Conservation (phyloP, 176 grass and related monocot species). For the Aegilops sharonensis region DNA sequence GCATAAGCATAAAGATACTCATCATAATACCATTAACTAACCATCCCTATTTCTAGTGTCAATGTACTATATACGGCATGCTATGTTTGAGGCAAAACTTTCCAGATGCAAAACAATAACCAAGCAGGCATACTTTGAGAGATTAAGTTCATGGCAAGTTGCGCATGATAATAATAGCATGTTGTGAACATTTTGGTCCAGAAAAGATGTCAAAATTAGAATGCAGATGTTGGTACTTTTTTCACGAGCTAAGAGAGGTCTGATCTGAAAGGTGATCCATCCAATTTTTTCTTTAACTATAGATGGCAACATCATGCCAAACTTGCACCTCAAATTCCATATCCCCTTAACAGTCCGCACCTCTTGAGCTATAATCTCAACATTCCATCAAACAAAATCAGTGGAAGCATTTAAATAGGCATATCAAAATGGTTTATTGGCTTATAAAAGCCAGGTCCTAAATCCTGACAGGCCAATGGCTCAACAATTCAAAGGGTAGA, state of each 20-base stretch:
- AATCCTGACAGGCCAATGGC: neutral
- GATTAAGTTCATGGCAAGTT: neutral
- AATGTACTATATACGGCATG: neutral
- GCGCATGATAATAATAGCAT: constrained; percentile 1
- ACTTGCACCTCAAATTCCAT: neutral
- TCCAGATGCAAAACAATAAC: neutral
- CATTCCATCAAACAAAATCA: constrained; percentile 17
- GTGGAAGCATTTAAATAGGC: neutral
- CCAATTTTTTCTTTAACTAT: constrained; percentile 23
- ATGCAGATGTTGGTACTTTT: neutral
- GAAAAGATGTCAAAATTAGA: constrained; percentile 14
- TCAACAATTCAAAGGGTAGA: constrained; percentile 4
- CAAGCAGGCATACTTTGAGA: neutral
- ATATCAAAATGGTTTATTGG: neutral
- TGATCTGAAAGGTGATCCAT: neutral
- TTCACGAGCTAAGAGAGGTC: constrained; percentile 2
- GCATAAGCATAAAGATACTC: neutral
- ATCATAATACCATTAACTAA: neutral
- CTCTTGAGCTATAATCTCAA: constrained; percentile 8
- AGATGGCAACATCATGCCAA: neutral
- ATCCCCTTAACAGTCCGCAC: neutral
- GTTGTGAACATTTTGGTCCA: neutral
- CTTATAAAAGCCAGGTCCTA: neutral
- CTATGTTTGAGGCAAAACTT: constrained; percentile 2
- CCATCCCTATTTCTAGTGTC: neutral